Conservation (phyloP, 148 eudicot species). For the Heliamphora exappendiculata region DNA sequence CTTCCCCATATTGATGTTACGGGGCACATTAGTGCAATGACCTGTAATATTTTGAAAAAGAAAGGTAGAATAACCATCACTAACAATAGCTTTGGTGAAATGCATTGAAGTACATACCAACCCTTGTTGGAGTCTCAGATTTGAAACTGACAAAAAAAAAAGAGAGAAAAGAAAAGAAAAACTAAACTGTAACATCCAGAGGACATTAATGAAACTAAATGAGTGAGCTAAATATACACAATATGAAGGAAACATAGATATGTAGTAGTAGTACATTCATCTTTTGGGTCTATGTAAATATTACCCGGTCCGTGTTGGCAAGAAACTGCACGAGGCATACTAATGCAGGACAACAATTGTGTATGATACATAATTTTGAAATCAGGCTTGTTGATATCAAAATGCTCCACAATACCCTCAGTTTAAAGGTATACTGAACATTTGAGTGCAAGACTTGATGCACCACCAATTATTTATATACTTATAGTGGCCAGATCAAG, state of each 20-base stretch:
- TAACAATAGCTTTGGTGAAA: background rate
- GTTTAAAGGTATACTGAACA: background rate
- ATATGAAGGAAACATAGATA: background rate
- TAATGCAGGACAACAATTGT: background rate
- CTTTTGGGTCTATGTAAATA: background rate
- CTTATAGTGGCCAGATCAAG: background rate
- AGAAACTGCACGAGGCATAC: background rate
- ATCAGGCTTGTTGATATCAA: background rate
- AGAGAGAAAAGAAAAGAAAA: no score
- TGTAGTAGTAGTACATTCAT: background rate
- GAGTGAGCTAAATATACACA: background rate
- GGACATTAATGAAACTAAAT: no score
- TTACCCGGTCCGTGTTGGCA: background rate
- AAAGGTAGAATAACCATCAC: background rate
- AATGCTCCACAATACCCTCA: background rate
- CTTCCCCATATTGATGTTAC: background rate
- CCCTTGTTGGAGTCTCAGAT: background rate
- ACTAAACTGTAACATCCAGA: background rate
- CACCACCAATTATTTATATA: background rate
- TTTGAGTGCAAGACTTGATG: background rate
- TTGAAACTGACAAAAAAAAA: background rate
- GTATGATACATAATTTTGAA: conserved; percentile 1
- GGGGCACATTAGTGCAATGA: conserved; percentile 5
- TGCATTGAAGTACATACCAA: background rate
- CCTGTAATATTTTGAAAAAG: background rate